Conservation (phyloP, 352 stramenopile genomes). For the Phytophthora pluvialis region DNA sequence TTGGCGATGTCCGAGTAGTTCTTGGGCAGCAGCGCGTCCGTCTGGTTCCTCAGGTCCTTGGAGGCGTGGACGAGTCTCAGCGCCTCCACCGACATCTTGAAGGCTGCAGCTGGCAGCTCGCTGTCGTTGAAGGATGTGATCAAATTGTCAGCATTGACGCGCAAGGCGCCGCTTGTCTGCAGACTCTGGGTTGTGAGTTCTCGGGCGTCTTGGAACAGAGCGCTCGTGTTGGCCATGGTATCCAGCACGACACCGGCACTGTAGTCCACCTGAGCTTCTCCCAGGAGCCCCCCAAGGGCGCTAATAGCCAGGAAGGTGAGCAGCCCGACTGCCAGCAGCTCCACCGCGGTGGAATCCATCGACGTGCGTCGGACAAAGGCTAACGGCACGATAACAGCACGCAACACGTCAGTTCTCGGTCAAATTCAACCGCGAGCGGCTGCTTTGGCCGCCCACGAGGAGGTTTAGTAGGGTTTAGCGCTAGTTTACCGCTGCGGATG, state of each 20-base stretch:
- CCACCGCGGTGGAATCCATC: slow-evolving; percentile 58
- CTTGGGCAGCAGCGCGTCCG: slow-evolving; percentile 54
- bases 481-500: slow-evolving; percentile 61
- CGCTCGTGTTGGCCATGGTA: slow-evolving; percentile 76
- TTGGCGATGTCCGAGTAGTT: slow-evolving; percentile 61
- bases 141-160: slow-evolving; percentile 57
- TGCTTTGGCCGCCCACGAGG: not conserved
- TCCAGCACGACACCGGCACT: slow-evolving; percentile 73
- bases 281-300: slow-evolving; percentile 69
- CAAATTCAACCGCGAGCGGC: slow-evolving; percentile 1
- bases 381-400: slow-evolving; percentile 25
- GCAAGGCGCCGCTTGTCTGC: slow-evolving; percentile 48
- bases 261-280: slow-evolving; percentile 86
- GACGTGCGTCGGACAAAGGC: slow-evolving; percentile 49
- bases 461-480: not conserved
- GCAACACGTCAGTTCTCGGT: slow-evolving; percentile 15
- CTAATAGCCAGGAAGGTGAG: slow-evolving; percentile 79
- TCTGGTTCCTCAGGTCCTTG: slow-evolving; percentile 63
- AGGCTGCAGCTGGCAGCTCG: slow-evolving; percentile 67
- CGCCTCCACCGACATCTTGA: slow-evolving; percentile 67
- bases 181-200: slow-evolving; percentile 39
- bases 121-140: slow-evolving; percentile 77
- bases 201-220: slow-evolving; percentile 55
- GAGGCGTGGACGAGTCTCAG: slow-evolving; percentile 62
- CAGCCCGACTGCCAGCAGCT: slow-evolving; percentile 76